phyloP scores from a whole-genome alignment of 2,329 filamentous ascomycete genomes.

The Hypoxylon sp. region DNA sequence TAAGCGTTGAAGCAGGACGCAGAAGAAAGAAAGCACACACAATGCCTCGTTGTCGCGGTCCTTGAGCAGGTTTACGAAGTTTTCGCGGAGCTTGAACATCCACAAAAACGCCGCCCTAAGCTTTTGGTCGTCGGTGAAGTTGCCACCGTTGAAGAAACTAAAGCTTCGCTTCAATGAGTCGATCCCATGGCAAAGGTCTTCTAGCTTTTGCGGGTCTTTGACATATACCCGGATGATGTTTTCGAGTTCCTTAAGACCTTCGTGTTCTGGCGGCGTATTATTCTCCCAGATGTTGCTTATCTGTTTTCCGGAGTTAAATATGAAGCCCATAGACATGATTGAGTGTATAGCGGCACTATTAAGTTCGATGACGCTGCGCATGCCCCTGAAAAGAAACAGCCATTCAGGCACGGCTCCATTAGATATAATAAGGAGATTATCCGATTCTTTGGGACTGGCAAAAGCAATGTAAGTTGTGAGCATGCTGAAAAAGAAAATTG shows the following conservation, averaged over 20 bases:
- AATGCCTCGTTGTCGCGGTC: slow-evolving; percentile 45
- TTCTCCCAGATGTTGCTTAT: slow-evolving; percentile 41
- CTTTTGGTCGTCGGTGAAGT: slow-evolving; percentile 42
- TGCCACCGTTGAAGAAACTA: slow-evolving; percentile 34
- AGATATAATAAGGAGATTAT: slow-evolving; percentile 56
- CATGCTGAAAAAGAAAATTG: slow-evolving; percentile 58
- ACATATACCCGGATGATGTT: slow-evolving; percentile 33
- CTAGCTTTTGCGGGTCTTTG: slow-evolving; percentile 36
- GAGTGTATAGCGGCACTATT: slow-evolving; percentile 42
- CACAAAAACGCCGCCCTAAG: slow-evolving; percentile 46
- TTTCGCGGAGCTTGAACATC: slow-evolving; percentile 45
- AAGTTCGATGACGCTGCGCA: slow-evolving; percentile 53
- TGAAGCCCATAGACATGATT: slow-evolving; percentile 47
- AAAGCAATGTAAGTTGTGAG: slow-evolving; percentile 57
- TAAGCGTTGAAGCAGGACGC: slow-evolving; percentile 51
- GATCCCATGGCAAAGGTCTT: slow-evolving; percentile 36
- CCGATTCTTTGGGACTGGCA: slow-evolving; percentile 54
- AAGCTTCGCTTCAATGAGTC: slow-evolving; percentile 44
- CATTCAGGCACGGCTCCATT: slow-evolving; percentile 56
- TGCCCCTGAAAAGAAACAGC: slow-evolving; percentile 57
- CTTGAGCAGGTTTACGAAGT: slow-evolving; percentile 46
- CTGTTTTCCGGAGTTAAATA: slow-evolving; percentile 51
- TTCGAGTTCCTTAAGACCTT: slow-evolving; percentile 47
- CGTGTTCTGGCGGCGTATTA: slow-evolving; percentile 38
- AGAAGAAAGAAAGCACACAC: slow-evolving; percentile 51